These are phyloP conservation scores for Hypoxylon intermedium DNA, from an alignment of 495 filamentous ascomycete genomes.

Conservation along the genomic window DNA sequence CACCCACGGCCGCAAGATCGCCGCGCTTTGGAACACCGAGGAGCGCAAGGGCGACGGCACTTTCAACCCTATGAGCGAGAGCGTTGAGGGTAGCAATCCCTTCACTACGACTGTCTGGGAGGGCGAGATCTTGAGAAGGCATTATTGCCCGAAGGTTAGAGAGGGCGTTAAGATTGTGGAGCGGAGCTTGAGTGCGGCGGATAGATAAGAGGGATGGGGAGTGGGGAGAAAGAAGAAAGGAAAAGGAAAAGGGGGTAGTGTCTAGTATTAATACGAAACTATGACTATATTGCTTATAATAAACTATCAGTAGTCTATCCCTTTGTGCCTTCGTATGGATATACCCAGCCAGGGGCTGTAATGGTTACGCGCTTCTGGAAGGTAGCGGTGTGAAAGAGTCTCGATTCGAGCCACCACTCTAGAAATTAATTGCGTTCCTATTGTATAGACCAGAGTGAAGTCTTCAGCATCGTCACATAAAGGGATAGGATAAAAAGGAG, in stretches of 20 bases:
- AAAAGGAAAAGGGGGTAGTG: neutral
- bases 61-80: slow-evolving; percentile 57
- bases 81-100: slow-evolving; percentile 53
- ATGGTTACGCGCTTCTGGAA: neutral
- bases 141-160: slow-evolving; percentile 86
- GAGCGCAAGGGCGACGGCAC: slow-evolving; percentile 77
- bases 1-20: slow-evolving; percentile 72
- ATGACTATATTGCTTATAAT: neutral
- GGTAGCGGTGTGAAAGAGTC: no score
- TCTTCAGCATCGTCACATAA: no score
- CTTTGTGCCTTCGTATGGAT: no score
- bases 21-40: slow-evolving; percentile 81
- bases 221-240: neutral
- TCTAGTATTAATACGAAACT: neutral
- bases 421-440: neutral
- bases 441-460: neutral
- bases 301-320: no score
- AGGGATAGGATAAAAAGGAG: no score
- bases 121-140: slow-evolving; percentile 80
- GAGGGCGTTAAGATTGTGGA: slow-evolving; percentile 77
- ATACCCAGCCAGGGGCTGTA: no score
- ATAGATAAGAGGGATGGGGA: slow-evolving; percentile 8
- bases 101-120: slow-evolving; percentile 94
- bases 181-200: slow-evolving; percentile 54
- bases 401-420: neutral